Evolutionary conservation across 2,329 filamentous ascomycete species (phyloP).

Genomic region (Aspergillus fructus): DNA sequence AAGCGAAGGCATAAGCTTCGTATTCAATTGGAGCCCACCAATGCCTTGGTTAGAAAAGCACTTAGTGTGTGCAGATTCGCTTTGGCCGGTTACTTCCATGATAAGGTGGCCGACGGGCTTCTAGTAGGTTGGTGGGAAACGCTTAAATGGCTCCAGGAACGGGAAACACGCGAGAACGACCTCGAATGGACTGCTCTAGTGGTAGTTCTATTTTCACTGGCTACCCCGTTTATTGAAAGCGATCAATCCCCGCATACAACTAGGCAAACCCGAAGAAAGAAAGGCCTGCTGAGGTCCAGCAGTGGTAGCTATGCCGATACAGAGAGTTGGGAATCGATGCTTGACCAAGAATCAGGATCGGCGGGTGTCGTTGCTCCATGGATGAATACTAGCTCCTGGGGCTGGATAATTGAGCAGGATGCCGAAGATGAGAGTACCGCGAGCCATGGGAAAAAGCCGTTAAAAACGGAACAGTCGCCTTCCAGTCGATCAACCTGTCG

Average conservation of each 20-base stretch:
- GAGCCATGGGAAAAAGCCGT: conserved; percentile 18
- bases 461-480: conserved; percentile 23
- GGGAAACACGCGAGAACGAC: conserved; percentile 50
- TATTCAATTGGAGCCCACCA: conserved; percentile 66
- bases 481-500: conserved; percentile 29
- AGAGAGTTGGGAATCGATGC: conserved; percentile 51
- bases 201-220: conserved; percentile 64
- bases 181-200: conserved; percentile 69
- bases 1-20: conserved; percentile 64
- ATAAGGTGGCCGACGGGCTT: conserved; percentile 58
- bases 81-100: conserved; percentile 52
- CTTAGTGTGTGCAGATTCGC: conserved; percentile 65
- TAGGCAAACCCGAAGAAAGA: conserved; percentile 41
- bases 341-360: conserved; percentile 45
- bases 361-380: conserved; percentile 42
- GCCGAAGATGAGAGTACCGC: conserved; percentile 28
- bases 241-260: conserved; percentile 33
- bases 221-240: conserved; percentile 56
- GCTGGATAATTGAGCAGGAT: conserved; percentile 66
- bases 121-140: conserved; percentile 72
- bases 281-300: conserved; percentile 48
- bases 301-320: conserved; percentile 47
- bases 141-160: conserved; percentile 64
- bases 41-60: conserved; percentile 60
- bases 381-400: conserved; percentile 65